Percentiles rank a stretch among this genome's conserved stretches.
Evolutionary conservation across 129 eudicot genomes (phyloP).

Genomic region (Lonicera japonica): DNA sequence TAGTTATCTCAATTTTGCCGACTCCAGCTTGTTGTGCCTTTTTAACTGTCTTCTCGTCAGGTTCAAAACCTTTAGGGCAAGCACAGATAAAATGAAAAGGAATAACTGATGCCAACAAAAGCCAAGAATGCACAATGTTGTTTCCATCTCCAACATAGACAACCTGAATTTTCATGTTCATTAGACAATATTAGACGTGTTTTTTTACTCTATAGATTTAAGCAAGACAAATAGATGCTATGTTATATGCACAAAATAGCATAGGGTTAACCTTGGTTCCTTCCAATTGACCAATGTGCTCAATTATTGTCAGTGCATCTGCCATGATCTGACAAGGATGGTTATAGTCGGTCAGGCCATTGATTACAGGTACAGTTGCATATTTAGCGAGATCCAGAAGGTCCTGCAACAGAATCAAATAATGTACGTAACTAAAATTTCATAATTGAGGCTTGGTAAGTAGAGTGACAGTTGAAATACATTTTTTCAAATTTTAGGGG

Average conservation of each 20-base stretch:
- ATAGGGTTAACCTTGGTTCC: slow-evolving; percentile 69
- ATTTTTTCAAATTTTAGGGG: no score
- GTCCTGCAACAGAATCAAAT: slow-evolving; percentile 42
- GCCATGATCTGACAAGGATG: slow-evolving; percentile 95
- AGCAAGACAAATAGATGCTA: background rate
- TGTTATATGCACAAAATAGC: no score
- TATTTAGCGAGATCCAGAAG: slow-evolving; percentile 84
- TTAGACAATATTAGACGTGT: background rate
- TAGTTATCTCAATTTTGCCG: slow-evolving; percentile 40
- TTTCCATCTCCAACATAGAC: slow-evolving; percentile 99
- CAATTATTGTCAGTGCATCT: slow-evolving; percentile 85
- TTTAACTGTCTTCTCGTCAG: slow-evolving; percentile 74
- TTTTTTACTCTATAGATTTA: background rate
- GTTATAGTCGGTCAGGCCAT: slow-evolving; percentile 77
- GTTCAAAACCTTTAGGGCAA: slow-evolving; percentile 93
- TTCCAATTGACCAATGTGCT: slow-evolving; percentile 78
- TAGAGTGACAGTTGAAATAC: no score
- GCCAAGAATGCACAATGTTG: slow-evolving; percentile 95
- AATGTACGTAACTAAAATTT: background rate
- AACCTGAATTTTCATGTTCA: slow-evolving; percentile 44
- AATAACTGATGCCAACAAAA: slow-evolving; percentile 68
- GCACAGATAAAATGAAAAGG: slow-evolving; percentile 97
- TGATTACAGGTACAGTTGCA: slow-evolving; percentile 49
- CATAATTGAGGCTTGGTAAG: no score
- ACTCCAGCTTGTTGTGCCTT: slow-evolving; percentile 73